Conservation (phyloP, 495 filamentous ascomycete species). For the Chlorociboria aeruginascens region DNA sequence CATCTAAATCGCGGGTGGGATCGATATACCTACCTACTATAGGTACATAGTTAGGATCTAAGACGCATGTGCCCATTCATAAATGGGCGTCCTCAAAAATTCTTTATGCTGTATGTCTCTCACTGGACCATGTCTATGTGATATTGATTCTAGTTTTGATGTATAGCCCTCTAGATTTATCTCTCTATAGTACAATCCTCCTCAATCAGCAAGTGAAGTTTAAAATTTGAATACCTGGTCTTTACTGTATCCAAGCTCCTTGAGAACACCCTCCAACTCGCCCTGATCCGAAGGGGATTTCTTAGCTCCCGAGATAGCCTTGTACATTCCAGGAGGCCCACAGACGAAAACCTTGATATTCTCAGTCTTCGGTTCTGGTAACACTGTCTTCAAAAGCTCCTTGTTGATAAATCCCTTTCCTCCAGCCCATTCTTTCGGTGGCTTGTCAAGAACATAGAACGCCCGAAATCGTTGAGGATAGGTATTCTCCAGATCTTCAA, state of each 20-base stretch:
- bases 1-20: too few species aligned
- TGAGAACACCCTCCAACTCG: constrained; percentile 70
- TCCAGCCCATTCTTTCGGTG: constrained; percentile 68
- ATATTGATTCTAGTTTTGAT: background rate
- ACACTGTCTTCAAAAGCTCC: constrained; percentile 81
- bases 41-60: too few species aligned
- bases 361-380: constrained; percentile 77
- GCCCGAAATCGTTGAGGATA: constrained; percentile 88
- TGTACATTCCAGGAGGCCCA: constrained; percentile 86
- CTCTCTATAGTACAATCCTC: constrained; percentile 2
- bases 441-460: constrained; percentile 80
- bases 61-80: too few species aligned
- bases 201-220: constrained; percentile 1
- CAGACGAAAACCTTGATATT: constrained; percentile 91
- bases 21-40: too few species aligned
- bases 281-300: constrained; percentile 85
- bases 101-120: too few species aligned
- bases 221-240: constrained; percentile 99
- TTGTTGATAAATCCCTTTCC: constrained; percentile 71
- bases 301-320: constrained; percentile 81
- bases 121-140: too few species aligned
- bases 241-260: constrained; percentile 81
- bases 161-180: background rate
- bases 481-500: constrained; percentile 73
- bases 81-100: too few species aligned